These are phyloP conservation scores for Cnidoscolus chayamansa DNA, from an alignment of 441 rosid genomes.

Conservation along the genomic window DNA sequence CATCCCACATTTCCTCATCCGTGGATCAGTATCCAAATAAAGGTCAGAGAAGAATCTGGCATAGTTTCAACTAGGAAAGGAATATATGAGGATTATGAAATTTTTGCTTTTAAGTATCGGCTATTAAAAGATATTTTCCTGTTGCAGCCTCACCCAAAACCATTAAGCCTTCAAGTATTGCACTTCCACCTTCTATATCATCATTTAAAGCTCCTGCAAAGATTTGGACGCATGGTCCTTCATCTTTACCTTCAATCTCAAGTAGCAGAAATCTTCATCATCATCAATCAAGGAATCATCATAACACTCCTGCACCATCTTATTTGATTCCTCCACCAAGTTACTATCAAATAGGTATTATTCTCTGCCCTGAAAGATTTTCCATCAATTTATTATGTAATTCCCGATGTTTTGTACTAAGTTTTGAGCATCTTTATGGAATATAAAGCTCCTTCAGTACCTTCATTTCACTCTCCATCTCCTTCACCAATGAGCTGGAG, in stretches of 20 bases:
- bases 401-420: background rate
- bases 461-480: slow-evolving; percentile 34
- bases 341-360: slow-evolving; percentile 31
- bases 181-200: slow-evolving; percentile 44
- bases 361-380: background rate
- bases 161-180: slow-evolving; percentile 43
- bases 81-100: background rate
- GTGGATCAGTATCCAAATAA: slow-evolving; percentile 24
- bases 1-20: slow-evolving; percentile 25
- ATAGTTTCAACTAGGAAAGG: slow-evolving; percentile 8
- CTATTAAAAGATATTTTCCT: slow-evolving; percentile 11
- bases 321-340: slow-evolving; percentile 24
- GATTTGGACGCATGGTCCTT: slow-evolving; percentile 30
- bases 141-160: slow-evolving; percentile 33
- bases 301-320: slow-evolving; percentile 30
- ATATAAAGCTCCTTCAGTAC: slow-evolving; percentile 33
- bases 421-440: background rate
- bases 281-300: slow-evolving; percentile 27
- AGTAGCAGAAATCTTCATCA: slow-evolving; percentile 31
- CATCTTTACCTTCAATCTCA: slow-evolving; percentile 31
- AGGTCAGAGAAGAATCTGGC: slow-evolving; percentile 28
- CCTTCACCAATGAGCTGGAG: slow-evolving; percentile 31
- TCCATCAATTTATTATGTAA: background rate
- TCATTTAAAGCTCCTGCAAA: slow-evolving; percentile 29
- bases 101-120: background rate